Conservation (phyloP, 208 protist species). For the Acanthamoeba triangularis region DNA sequence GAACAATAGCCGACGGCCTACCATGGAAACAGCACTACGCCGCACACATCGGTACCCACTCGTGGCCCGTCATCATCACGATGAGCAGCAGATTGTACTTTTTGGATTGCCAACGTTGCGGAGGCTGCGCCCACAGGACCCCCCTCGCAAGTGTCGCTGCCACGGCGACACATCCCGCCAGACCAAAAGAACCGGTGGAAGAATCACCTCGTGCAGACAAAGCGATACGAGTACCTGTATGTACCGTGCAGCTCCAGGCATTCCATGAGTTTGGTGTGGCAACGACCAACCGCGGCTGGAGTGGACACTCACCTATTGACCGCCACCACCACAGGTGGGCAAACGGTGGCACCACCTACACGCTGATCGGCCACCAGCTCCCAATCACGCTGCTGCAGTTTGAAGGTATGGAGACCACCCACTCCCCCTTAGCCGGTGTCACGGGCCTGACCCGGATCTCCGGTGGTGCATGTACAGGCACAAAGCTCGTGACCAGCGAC, state of each 20-base stretch:
- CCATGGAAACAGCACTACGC: background rate
- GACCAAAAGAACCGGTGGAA: background rate
- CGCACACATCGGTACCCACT: background rate
- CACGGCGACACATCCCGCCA: background rate
- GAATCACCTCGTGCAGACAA: background rate
- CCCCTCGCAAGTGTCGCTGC: background rate
- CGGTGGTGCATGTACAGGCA: background rate
- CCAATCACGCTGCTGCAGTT: background rate
- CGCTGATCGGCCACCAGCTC: background rate
- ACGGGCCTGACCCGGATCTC: background rate
- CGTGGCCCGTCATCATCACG: too few species aligned
- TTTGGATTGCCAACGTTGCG: background rate
- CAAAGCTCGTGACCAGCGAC: background rate
- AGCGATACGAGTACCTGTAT: background rate
- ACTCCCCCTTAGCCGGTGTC: background rate
- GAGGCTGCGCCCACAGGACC: background rate
- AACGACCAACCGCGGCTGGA: too few species aligned
- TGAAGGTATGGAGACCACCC: background rate
- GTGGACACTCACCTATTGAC: background rate
- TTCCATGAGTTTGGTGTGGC: too few species aligned
- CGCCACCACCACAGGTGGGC: background rate
- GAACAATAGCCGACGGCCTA: background rate
- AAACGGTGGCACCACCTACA: conserved; percentile 24
- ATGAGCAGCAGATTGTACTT: too few species aligned
- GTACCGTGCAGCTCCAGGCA: too few species aligned